Evolutionary conservation across 306 rosid genomes (phyloP).

Genomic region (Betula pendula): DNA sequence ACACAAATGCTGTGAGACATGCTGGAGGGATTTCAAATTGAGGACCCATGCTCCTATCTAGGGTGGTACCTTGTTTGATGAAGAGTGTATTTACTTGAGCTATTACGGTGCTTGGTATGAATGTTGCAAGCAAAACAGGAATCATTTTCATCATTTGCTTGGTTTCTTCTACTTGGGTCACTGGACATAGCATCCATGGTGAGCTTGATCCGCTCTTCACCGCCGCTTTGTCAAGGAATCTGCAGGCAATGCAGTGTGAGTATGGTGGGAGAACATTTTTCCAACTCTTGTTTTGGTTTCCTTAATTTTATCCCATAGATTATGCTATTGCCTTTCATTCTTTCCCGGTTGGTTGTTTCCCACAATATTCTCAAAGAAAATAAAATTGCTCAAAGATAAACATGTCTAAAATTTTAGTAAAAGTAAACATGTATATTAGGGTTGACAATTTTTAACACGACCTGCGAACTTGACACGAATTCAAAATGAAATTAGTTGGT

Average conservation of each 20-base stretch:
- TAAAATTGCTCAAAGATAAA: background rate
- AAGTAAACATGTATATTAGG: too few relatives aligned
- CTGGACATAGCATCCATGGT: constrained; percentile 65
- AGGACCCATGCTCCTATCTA: constrained; percentile 57
- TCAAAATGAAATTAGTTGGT: too few relatives aligned
- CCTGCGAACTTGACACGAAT: too few relatives aligned
- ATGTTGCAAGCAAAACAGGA: constrained; percentile 57
- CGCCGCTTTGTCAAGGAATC: constrained; percentile 79
- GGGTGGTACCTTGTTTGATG: constrained; percentile 64
- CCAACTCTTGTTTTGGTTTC: background rate
- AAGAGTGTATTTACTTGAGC: constrained; percentile 57
- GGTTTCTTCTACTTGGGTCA: constrained; percentile 88
- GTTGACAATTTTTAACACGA: too few relatives aligned
- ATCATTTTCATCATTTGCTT: constrained; percentile 80
- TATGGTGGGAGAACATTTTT: too few relatives aligned
- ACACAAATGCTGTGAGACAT: constrained; percentile 45
- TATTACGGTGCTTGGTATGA: constrained; percentile 55
- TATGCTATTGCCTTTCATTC: background rate
- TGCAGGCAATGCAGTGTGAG: constrained; percentile 23
- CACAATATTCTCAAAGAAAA: background rate
- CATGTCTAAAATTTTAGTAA: too few relatives aligned
- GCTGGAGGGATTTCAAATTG: constrained; percentile 67
- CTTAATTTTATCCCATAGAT: background rate
- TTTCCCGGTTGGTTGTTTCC: background rate
- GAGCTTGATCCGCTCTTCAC: constrained; percentile 40